phyloP scores from a whole-genome alignment of 805 yeast species.

The Ogataea pini region DNA sequence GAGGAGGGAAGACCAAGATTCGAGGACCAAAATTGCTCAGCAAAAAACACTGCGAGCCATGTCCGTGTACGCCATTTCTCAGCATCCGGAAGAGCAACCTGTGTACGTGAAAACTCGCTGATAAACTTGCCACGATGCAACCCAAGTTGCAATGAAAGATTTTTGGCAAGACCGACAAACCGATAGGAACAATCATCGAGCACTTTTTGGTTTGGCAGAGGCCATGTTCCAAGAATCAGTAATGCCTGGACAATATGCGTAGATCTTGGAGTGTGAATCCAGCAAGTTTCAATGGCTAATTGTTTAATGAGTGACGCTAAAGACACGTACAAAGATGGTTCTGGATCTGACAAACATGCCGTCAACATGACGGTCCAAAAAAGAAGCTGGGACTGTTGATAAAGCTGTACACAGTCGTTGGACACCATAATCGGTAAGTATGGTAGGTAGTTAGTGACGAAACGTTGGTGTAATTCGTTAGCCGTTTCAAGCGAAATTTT shows the following conservation, averaged over 20 bases:
- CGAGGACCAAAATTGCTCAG: conserved; percentile 91
- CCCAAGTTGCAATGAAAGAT: conserved; percentile 81
- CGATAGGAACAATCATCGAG: conserved; percentile 90
- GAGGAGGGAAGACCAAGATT: conserved; percentile 86
- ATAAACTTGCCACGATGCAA: conserved; percentile 90
- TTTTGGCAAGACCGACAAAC: conserved; percentile 84
- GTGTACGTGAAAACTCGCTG: conserved; percentile 86
- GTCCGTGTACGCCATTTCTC: conserved; percentile 93
- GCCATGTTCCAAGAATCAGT: conserved; percentile 85
- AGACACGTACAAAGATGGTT: conserved; percentile 75
- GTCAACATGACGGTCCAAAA: conserved; percentile 92
- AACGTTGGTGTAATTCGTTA: conserved; percentile 66
- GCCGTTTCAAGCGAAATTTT: conserved; percentile 67
- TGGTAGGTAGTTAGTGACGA: conserved; percentile 68
- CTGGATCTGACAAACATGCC: conserved; percentile 84
- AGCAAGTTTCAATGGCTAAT: conserved; percentile 86
- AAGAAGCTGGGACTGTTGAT: conserved; percentile 77
- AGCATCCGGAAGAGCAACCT: conserved; percentile 84
- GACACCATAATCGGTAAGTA: conserved; percentile 78
- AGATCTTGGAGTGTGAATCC: conserved; percentile 91
- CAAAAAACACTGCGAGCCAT: conserved; percentile 85
- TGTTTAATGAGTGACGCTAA: conserved; percentile 79
- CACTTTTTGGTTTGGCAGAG: conserved; percentile 88
- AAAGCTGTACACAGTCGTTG: conserved; percentile 69
- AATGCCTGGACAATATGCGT: conserved; percentile 92